A percentile compares a stretch with the other conserved stretches of the same genome.
phyloP scores from a whole-genome alignment of 78 protist genomes.

The Isochrysis galbana region DNA sequence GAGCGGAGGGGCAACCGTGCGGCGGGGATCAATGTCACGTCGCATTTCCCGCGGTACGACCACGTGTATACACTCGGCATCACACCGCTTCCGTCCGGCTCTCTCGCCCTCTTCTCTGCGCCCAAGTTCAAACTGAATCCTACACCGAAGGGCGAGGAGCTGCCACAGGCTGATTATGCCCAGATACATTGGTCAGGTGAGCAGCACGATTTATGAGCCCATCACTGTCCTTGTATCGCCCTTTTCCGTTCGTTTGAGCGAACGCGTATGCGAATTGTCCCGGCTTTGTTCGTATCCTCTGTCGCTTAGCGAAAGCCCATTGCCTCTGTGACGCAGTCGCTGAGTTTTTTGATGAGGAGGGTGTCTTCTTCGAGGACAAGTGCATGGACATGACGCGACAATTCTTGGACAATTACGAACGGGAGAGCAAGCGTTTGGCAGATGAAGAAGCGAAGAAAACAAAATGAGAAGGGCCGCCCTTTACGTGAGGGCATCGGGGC shows the following conservation, averaged over 20 bases:
- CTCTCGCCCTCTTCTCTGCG: background rate
- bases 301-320: too few species aligned
- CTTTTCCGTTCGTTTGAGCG: background rate
- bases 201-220: background rate
- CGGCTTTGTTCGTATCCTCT: background rate
- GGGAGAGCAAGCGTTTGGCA: background rate
- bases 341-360: background rate
- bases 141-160: background rate
- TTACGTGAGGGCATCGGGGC: too few species aligned
- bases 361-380: background rate
- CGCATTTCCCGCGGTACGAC: background rate
- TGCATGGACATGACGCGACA: background rate
- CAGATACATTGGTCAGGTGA: background rate
- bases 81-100: background rate
- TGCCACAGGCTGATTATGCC: background rate
- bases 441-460: too few species aligned
- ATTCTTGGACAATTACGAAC: background rate
- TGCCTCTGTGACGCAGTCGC: too few species aligned
- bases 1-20: background rate
- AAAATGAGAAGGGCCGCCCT: too few species aligned
- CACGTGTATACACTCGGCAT: background rate
- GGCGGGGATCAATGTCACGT: background rate
- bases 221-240: background rate
- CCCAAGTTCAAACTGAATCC: background rate
- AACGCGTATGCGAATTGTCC: background rate